Base-by-base conservation (phyloP, 2,329 filamentous ascomycete genomes). In the Biscogniauxia marginata region DNA sequence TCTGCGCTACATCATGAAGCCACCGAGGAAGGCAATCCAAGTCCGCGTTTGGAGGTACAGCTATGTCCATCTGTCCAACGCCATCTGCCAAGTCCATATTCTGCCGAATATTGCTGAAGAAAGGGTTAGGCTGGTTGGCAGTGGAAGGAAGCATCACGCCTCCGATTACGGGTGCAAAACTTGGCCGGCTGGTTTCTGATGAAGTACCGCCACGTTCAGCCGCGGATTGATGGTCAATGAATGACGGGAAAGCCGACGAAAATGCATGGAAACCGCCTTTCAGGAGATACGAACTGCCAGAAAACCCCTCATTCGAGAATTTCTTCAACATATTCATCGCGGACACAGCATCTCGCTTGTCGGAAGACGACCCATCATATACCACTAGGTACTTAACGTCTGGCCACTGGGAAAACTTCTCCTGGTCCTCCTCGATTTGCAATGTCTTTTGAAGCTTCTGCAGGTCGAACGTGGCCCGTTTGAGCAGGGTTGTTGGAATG, bases 71-170 rank as follows among this genome's bases (percentile, higher is more conserved):
- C 65, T 96, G 93, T 0, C 95, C 95, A 9, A 98, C 93, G 19
- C 95, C 95, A 63, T 91, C 92, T 25, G 96, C 88, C 18, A 99
- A 79, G 68, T 98, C 95, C 84, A 96, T 93, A 62, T 98, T 96
- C 71, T 98, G 95, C 46, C 95, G 86, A 65, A 99, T 98, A 62
- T 97, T 98, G 59, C 87, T 86, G 72, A 98, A 98, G 76, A 99
- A 98, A 0, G 93, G 93, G 65, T 96, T 96, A 0, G 86, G 81
- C 0, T 85, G 84, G 57, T 85, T 86, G 62, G 85, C 81, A 0
- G 84, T 81, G 43, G 78, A 77, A 1, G 95, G 95, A 71, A 98
- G 85, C 57, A 85, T 84, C 60, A 96, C 96, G 6, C 93, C 93
- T 56, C 93, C 95, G 56, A 92, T 89, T n/a, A 96, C 89, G 1